phyloP scores from a whole-genome alignment of 2,329 filamentous ascomycete genomes.

The Fusarium nurragi region DNA sequence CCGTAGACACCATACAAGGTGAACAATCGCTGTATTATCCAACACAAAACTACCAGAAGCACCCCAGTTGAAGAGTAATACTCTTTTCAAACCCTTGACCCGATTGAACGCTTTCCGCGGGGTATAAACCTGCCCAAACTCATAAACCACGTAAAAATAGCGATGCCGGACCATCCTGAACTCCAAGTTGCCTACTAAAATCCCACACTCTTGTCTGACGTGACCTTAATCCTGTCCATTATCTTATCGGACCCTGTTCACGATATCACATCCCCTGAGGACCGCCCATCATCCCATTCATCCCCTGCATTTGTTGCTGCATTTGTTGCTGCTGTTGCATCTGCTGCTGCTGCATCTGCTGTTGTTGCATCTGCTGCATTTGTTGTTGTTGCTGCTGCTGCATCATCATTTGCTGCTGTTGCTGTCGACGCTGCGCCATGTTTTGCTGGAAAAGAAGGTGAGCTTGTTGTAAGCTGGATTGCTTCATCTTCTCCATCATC shows the following conservation, averaged over 20 bases:
- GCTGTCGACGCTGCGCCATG: slow-evolving; percentile 46
- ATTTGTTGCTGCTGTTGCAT: slow-evolving; percentile 35
- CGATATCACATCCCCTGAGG: slow-evolving; percentile 57
- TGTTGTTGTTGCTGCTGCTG: slow-evolving; percentile 47
- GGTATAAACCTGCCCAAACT: slow-evolving; percentile 47
- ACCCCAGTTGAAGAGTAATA: slow-evolving; percentile 8
- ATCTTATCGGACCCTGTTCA: not conserved
- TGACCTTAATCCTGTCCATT: slow-evolving; percentile 16
- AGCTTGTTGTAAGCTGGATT: slow-evolving; percentile 53
- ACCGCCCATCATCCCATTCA: slow-evolving; percentile 61
- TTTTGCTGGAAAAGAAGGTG: slow-evolving; percentile 48
- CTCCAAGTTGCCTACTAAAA: slow-evolving; percentile 26
- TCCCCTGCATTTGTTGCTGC: slow-evolving; percentile 42
- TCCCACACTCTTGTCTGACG: slow-evolving; percentile 13
- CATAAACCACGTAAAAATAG: slow-evolving; percentile 22
- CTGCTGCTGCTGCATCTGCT: slow-evolving; percentile 43
- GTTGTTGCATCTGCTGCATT: slow-evolving; percentile 45
- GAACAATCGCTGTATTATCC: slow-evolving; percentile 16
- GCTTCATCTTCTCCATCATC: slow-evolving; percentile 56
- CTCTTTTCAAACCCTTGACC: slow-evolving; percentile 31
- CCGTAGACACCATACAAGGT: slow-evolving; percentile 30
- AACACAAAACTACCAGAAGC: slow-evolving; percentile 15
- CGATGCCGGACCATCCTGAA: slow-evolving; percentile 28
- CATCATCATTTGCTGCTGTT: slow-evolving; percentile 46
- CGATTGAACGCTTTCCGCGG: slow-evolving; percentile 43